These are phyloP conservation scores for Testicularia cyperi DNA, from an alignment of 1,284 basidiomycete genomes.

Conservation along the genomic window DNA sequence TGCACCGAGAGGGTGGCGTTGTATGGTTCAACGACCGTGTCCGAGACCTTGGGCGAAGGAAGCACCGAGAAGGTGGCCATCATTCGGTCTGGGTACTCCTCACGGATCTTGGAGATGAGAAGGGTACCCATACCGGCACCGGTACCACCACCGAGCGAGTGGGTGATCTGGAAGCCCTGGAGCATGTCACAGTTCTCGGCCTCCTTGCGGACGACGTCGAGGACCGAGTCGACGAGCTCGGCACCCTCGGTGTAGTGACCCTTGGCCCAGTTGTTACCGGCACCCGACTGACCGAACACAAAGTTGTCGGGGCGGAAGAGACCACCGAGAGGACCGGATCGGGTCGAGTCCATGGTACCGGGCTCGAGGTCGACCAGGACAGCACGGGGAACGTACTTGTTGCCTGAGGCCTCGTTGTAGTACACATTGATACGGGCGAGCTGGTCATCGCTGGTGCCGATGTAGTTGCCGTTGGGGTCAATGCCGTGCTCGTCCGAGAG, in stretches of 20 bases:
- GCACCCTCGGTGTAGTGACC: constrained; percentile 65
- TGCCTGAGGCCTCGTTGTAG: constrained; percentile 59
- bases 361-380: constrained; percentile 85
- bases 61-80: constrained; percentile 87
- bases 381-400: constrained; percentile 90
- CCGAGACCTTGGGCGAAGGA: constrained; percentile 90
- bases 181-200: constrained; percentile 78
- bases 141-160: constrained; percentile 86
- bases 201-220: constrained; percentile 64
- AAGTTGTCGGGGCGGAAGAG: constrained; percentile 88
- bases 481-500: constrained; percentile 96
- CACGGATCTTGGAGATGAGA: constrained; percentile 60
- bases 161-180: constrained; percentile 90
- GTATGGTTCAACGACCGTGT: constrained; percentile 94
- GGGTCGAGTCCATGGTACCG: constrained; percentile 76
- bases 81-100: constrained; percentile 71
- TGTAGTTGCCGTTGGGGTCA: constrained; percentile 83
- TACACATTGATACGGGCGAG: constrained; percentile 79
- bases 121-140: constrained; percentile 53
- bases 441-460: constrained; percentile 90
- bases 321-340: constrained; percentile 70
- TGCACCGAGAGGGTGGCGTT: constrained; percentile 86
- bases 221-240: constrained; percentile 82
- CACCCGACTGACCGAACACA: constrained; percentile 66
- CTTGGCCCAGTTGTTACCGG: constrained; percentile 92